A percentile compares a stretch with the other conserved stretches of the same genome.
Evolutionary conservation across 176 grass and related monocot species (phyloP).

Genomic region (Oryza glumipatula): DNA sequence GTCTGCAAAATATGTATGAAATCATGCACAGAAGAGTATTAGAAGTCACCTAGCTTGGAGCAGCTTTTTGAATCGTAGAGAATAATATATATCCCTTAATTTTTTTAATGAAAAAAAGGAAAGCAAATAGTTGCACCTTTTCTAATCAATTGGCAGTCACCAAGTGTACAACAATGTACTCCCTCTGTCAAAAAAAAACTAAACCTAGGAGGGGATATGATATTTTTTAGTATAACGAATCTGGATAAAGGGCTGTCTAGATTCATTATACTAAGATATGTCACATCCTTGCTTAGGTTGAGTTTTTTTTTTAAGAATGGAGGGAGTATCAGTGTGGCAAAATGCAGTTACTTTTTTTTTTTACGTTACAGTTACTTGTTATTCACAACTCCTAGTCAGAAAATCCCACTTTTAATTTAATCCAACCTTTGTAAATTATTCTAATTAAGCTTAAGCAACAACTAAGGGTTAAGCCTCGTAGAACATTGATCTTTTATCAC

Average conservation of each 20-base stretch:
- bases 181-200: too few species aligned
- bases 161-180: not conserved
- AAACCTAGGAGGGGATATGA: too few species aligned
- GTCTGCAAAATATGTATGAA: conserved; percentile 47
- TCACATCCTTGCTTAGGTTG: too few species aligned
- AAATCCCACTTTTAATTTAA: not conserved
- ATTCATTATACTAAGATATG: too few species aligned
- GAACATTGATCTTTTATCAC: not conserved
- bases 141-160: not conserved
- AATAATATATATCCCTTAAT: not conserved
- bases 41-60: conserved; percentile 3
- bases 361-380: not conserved
- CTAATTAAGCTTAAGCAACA: not conserved
- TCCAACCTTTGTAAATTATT: not conserved
- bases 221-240: too few species aligned
- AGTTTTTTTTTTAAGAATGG: too few species aligned
- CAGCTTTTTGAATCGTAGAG: not conserved
- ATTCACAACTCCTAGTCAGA: not conserved
- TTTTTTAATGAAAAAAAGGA: not conserved
- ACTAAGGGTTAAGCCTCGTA: not conserved
- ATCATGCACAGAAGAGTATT: not conserved
- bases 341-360: not conserved
- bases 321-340: not conserved
- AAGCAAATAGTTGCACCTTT: not conserved
- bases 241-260: too few species aligned